Evolutionary conservation across 2,329 filamentous ascomycete species (phyloP).

Genomic region (Clonostachys rhizophaga): DNA sequence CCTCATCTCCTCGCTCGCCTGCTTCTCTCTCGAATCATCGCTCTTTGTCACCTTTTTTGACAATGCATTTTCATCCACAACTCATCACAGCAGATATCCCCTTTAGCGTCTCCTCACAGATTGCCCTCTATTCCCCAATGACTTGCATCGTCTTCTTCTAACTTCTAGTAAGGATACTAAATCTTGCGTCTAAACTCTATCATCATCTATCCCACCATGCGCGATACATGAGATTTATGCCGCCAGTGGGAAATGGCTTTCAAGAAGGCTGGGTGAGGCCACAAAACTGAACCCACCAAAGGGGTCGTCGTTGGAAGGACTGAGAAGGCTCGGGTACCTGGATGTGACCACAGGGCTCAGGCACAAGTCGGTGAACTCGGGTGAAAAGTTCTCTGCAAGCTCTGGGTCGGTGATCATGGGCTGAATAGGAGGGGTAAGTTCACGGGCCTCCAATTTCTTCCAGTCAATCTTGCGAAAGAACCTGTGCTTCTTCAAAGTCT

Average conservation of each 20-base stretch:
- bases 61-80: too few relatives aligned
- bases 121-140: too few relatives aligned
- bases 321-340: slow-evolving; percentile 12
- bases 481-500: slow-evolving; percentile 81
- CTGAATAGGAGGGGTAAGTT: slow-evolving; percentile 83
- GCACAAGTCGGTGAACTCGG: slow-evolving; percentile 84
- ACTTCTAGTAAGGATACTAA: too few relatives aligned
- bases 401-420: slow-evolving; percentile 94
- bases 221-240: background rate
- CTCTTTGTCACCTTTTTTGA: too few relatives aligned
- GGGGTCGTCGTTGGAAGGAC: slow-evolving; percentile 44
- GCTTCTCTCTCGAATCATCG: too few relatives aligned
- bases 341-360: slow-evolving; percentile 65
- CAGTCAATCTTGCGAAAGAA: slow-evolving; percentile 98
- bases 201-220: too few relatives aligned
- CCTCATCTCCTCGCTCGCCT: too few relatives aligned
- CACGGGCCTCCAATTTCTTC: slow-evolving; percentile 76
- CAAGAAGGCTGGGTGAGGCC: slow-evolving; percentile 51
- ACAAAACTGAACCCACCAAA: slow-evolving; percentile 64
- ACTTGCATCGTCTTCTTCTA: too few relatives aligned
- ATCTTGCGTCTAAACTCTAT: slow-evolving; percentile 1
- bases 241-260: slow-evolving; percentile 32
- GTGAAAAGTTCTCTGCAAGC: slow-evolving; percentile 90
- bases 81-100: too few relatives aligned
- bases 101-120: too few relatives aligned